Base-by-base conservation (phyloP, 2,329 filamentous ascomycete genomes). In the Trichoderma aggressivum region DNA sequence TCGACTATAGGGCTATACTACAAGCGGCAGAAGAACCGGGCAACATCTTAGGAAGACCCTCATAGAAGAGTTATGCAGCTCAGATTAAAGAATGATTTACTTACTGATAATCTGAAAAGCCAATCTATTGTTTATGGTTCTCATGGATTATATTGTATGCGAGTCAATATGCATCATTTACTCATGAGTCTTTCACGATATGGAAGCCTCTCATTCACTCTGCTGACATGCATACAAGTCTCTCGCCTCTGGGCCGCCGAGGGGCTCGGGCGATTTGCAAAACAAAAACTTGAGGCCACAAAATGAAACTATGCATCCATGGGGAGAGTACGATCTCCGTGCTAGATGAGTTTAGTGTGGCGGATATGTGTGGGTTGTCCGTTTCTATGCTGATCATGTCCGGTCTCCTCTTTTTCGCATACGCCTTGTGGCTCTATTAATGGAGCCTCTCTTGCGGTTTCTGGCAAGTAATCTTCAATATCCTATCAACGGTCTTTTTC, bases 81-180 rank as follows among this genome's bases (percentile, higher is more conserved):
- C 34, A 2, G 34, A 36, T 14, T 36, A 5, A 36, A 14, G 10
- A 34, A 34, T 34, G 32, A 34, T 34, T 11, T 34, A 34, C 34
- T 14, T 1, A 36, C 2, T 36, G 34, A 36, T 14, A 36, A 14
- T 36, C 34, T 14, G 4, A 36, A 14, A 3, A 36, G 12, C 34
- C 12, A 6, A 36, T 36, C 4, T 14, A 14, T 36, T 36, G 34
- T 36, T 12, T 1, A 12, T 14, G 34, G 5, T 14, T 36, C 11
- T 12, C 34, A 14, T 14, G 3, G 14, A 5, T 14, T 36, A 5
- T 3, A 1, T 4, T 36, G 34, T 93, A 93, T 0, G 91, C 92
- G 90, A 91, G 75, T 93, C 86, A 72, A 88, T 87, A 14, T 14
- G 11, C 3, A 14, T 14, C 34, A 34, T 5, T 12, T 14, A 36